Conservation (phyloP, 106 monocot species). For the Triglochin maritima region DNA sequence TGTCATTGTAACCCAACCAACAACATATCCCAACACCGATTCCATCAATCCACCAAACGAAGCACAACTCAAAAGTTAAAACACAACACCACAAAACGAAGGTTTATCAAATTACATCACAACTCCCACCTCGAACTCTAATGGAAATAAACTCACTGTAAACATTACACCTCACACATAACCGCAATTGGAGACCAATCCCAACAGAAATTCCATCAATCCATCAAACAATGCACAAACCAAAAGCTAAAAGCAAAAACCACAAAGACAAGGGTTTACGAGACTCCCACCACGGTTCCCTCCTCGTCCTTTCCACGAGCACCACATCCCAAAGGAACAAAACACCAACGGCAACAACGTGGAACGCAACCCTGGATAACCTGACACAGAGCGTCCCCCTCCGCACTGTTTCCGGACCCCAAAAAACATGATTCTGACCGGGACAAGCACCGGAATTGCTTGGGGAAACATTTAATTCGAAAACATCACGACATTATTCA, state of each 20-base stretch:
- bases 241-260: background rate
- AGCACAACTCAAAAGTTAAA: too few species aligned
- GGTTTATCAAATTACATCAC: too few species aligned
- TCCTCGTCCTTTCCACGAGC: constrained; percentile 25
- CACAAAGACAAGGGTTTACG: background rate
- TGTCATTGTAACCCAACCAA: too few species aligned
- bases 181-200: background rate
- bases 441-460: background rate
- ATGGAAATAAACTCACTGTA: too few species aligned
- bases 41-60: too few species aligned
- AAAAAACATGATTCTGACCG: background rate
- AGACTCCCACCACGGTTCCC: constrained; percentile 37
- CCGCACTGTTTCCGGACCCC: constrained; percentile 11
- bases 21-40: too few species aligned
- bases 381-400: constrained; percentile 46
- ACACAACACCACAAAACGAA: too few species aligned
- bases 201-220: background rate
- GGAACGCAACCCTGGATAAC: constrained; percentile 33
- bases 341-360: constrained; percentile 37
- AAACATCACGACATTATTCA: background rate
- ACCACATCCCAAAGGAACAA: constrained; percentile 42
- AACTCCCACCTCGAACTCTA: too few species aligned
- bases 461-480: background rate
- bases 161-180: too few species aligned
- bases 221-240: background rate